Evolutionary conservation across 2,329 filamentous ascomycete species (phyloP).

Genomic region (Fusarium ramigenum): DNA sequence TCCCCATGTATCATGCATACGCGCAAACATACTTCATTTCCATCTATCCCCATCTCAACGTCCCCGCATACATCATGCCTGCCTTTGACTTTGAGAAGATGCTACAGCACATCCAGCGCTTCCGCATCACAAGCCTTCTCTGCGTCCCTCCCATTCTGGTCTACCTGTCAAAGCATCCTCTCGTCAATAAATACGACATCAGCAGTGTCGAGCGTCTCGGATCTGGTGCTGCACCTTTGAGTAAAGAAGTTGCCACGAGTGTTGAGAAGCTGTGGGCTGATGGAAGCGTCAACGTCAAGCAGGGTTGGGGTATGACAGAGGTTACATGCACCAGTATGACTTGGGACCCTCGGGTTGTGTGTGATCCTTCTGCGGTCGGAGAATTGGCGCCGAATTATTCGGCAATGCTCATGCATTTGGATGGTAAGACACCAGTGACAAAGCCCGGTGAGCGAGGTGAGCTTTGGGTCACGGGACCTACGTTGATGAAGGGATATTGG

Average conservation of each 20-base stretch:
- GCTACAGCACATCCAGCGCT: constrained; percentile 73
- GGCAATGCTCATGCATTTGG: constrained; percentile 71
- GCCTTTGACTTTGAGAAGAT: constrained; percentile 79
- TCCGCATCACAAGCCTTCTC: constrained; percentile 70
- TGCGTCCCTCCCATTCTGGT: constrained; percentile 81
- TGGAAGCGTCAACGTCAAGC: constrained; percentile 54
- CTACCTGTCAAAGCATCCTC: constrained; percentile 74
- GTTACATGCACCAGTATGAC: constrained; percentile 74
- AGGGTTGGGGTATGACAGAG: constrained; percentile 92
- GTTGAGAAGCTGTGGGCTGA: constrained; percentile 62
- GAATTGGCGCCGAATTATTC: constrained; percentile 53
- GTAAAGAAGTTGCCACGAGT: constrained; percentile 54
- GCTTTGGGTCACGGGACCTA: constrained; percentile 77
- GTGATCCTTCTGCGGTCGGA: constrained; percentile 27
- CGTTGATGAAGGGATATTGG: constrained; percentile 82
- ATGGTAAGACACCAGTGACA: constrained; percentile 57
- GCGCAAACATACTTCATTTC: constrained; percentile 76
- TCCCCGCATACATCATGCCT: constrained; percentile 80
- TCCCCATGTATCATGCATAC: constrained; percentile 81
- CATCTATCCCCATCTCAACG: constrained; percentile 60
- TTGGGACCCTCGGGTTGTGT: constrained; percentile 70
- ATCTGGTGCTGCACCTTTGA: constrained; percentile 76
- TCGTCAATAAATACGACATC: constrained; percentile 73
- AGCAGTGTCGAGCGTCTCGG: constrained; percentile 67
- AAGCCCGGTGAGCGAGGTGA: constrained; percentile 68